Conservation (phyloP, 257 asterid genomes). For the Solanum appendiculatum region DNA sequence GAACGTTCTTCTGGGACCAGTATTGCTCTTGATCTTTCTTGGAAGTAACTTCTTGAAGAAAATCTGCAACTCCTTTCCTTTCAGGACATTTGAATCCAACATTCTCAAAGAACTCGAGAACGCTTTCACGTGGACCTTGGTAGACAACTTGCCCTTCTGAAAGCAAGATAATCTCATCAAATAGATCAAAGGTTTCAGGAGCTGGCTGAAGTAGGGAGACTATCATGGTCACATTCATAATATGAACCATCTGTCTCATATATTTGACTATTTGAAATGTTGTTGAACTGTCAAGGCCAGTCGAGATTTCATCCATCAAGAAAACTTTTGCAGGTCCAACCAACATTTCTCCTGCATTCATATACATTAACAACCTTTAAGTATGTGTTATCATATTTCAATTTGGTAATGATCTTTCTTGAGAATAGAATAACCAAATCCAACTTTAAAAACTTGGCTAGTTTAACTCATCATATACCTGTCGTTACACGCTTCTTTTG, state of each 20-base stretch:
- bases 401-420: background rate
- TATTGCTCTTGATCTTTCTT: slow-evolving; percentile 64
- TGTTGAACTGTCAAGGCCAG: slow-evolving; percentile 71
- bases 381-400: background rate
- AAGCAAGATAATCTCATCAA: slow-evolving; percentile 53
- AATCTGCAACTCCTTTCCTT: slow-evolving; percentile 66
- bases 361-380: background rate
- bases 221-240: slow-evolving; percentile 53
- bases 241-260: slow-evolving; percentile 62
- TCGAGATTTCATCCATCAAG: slow-evolving; percentile 65
- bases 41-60: slow-evolving; percentile 64
- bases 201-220: slow-evolving; percentile 71
- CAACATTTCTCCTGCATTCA: slow-evolving; percentile 54
- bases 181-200: slow-evolving; percentile 55
- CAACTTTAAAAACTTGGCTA: background rate
- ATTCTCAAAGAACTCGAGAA: slow-evolving; percentile 49
- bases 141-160: slow-evolving; percentile 54
- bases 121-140: slow-evolving; percentile 55
- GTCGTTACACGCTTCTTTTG: slow-evolving; percentile 65
- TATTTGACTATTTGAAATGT: slow-evolving; percentile 54
- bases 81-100: slow-evolving; percentile 62
- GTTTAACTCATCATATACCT: slow-evolving; percentile 21
- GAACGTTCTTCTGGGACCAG: slow-evolving; percentile 39
- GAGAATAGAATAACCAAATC: background rate
- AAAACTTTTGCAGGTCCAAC: slow-evolving; percentile 68